phyloP scores from a whole-genome alignment of 2,329 filamentous ascomycete genomes.

The Colletotrichum euphorbiae region DNA sequence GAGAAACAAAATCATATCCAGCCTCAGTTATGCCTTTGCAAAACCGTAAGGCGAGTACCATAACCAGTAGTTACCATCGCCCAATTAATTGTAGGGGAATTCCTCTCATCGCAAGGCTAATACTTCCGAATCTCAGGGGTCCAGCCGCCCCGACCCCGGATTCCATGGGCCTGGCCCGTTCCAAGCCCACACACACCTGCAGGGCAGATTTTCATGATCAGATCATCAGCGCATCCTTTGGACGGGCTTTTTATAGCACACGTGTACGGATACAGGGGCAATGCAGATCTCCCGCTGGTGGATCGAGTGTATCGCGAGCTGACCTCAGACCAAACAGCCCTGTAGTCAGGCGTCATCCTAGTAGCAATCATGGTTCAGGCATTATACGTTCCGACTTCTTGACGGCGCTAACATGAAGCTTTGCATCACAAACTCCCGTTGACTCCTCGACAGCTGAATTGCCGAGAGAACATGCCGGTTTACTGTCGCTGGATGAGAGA shows the following conservation, averaged over 20 bases:
- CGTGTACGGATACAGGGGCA: slow-evolving; percentile 4
- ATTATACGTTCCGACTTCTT: background rate
- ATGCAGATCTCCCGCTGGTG: slow-evolving; percentile 20
- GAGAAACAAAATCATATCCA: background rate
- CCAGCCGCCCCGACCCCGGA: slow-evolving; percentile 20
- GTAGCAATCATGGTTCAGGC: background rate
- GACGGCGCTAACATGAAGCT: background rate
- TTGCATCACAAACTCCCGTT: background rate
- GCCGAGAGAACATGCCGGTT: slow-evolving; percentile 1
- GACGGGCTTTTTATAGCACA: background rate
- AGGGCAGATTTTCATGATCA: slow-evolving; percentile 6
- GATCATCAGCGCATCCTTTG: slow-evolving; percentile 4
- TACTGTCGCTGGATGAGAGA: background rate
- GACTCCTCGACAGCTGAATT: background rate
- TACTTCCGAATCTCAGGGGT: background rate
- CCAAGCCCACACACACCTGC: slow-evolving; percentile 3
- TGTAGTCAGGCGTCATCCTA: background rate
- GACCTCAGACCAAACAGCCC: slow-evolving; percentile 9
- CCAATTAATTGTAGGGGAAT: too few species aligned
- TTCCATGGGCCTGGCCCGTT: slow-evolving; percentile 11
- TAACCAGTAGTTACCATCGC: background rate
- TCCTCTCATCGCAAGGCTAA: background rate
- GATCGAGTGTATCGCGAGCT: slow-evolving; percentile 11
- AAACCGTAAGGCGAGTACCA: background rate
- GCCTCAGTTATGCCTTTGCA: background rate